Base-by-base conservation (phyloP, 2,329 filamentous ascomycete species). In the Xylariaceae sp. region DNA sequence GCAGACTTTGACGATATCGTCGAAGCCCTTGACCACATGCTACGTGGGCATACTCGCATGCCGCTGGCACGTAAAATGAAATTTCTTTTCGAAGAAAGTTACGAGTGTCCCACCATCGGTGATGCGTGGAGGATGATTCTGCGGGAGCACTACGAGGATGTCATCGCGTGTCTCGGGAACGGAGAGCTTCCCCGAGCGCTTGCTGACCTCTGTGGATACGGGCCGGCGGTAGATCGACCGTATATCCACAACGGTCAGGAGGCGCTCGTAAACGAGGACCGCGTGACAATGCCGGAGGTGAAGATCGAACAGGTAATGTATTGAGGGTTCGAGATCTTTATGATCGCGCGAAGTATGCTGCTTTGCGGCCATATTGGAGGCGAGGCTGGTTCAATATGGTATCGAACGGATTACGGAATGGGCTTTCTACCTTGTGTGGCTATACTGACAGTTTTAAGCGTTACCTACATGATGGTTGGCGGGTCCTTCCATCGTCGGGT, bases 31-130 rank as follows among this genome's bases (percentile, higher is more conserved):
- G 16, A 21, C 9, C 54, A 56, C 18, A 49, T 53, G 19, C 10
- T 53, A 8, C 29, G 26, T 3, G 18, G 30, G 2, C 54, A 56
- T 6, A 10, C 16, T 7, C 37, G 22, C 4, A 50, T 56, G 12
- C 30, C 48, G 0, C 19, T 48, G 15, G 5, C 21, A 9, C 44
- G 48, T 13, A 55, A 55, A n/a, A 15, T 29, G 5, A 47, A 44
- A 16, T 55, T 55, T 47, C 22, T 55, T 15, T 40, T 44, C 26
- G 53, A 52, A 18, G 53, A 55, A 40, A 46, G 19, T 15, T 21
- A 13, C 3, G 12, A 37, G 26, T 52, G 44, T 12, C 43, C 47
- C 16, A 19, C 16, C 5, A 51, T 51, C 10, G 9, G 39, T 13
- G 39, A 51, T 9, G 54, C 43, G 10, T 56, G 54, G 54, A 53